phyloP scores from a whole-genome alignment of 441 rosid genomes.

The Bruguiera hainesii region DNA sequence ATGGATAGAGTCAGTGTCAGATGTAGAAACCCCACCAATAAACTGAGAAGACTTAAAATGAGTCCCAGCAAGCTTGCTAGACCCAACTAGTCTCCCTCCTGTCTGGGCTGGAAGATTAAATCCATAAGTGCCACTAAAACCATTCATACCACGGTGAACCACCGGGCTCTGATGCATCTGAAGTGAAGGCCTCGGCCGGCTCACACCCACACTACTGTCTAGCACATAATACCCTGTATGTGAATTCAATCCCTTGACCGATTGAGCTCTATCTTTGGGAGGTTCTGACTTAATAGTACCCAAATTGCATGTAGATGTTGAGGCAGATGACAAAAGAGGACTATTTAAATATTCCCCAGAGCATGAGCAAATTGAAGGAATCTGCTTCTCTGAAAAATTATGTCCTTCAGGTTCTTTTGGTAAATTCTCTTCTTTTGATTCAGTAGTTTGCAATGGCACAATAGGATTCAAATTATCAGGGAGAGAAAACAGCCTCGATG shows the following conservation, averaged over 20 bases:
- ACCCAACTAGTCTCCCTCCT: constrained; percentile 27
- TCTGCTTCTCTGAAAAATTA: constrained; percentile 21
- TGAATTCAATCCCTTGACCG: constrained; percentile 17
- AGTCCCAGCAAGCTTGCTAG: constrained; percentile 24
- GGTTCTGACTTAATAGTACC: constrained; percentile 26
- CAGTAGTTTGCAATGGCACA: constrained; percentile 4
- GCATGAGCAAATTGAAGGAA: constrained; percentile 17
- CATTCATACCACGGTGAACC: constrained; percentile 34
- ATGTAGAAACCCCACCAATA: constrained; percentile 21
- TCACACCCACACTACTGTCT: constrained; percentile 18
- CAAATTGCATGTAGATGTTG: constrained; percentile 13
- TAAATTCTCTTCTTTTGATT: constrained; percentile 16
- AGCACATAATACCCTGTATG: constrained; percentile 9
- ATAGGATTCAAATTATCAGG: constrained; percentile 20
- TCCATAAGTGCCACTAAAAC: constrained; percentile 31
- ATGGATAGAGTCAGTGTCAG: constrained; percentile 19
- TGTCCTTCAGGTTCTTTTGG: constrained; percentile 18
- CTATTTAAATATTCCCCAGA: constrained; percentile 21
- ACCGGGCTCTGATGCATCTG: constrained; percentile 18
- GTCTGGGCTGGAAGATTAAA: constrained; percentile 28
- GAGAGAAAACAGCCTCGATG: constrained; percentile 17
- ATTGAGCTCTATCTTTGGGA: constrained; percentile 17
- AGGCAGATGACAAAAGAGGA: constrained; percentile 17
- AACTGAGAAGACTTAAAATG: constrained; percentile 26
- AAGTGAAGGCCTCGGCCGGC: constrained; percentile 24